Percentiles rank a stretch among this genome's conserved stretches.
phyloP scores from a whole-genome alignment of 495 filamentous ascomycete genomes.

The Penicillium robsamsonii region DNA sequence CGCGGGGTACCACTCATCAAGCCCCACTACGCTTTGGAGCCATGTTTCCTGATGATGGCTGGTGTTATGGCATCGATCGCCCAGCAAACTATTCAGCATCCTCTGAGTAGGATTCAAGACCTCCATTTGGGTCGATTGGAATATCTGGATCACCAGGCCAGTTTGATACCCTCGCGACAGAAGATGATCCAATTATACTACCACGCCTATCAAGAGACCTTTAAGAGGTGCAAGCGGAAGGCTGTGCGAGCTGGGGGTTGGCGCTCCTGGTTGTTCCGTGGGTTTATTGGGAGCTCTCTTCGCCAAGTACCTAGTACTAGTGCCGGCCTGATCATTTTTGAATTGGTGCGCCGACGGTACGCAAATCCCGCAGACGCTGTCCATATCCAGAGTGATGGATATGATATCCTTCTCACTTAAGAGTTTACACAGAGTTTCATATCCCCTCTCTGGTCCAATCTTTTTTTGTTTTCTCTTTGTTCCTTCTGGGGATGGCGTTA shows the following conservation, averaged over 20 bases:
- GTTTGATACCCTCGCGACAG: slow-evolving; percentile 40
- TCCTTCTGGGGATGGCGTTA: not conserved
- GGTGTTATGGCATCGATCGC: slow-evolving; percentile 72
- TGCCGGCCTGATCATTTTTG: slow-evolving; percentile 86
- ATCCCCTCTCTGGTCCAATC: not conserved
- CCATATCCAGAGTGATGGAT: slow-evolving; percentile 63
- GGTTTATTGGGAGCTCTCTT: slow-evolving; percentile 71
- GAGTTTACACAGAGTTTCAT: not conserved
- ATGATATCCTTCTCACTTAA: slow-evolving; percentile 65
- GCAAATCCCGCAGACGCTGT: slow-evolving; percentile 64
- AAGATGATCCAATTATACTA: slow-evolving; percentile 66
- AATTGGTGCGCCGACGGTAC: slow-evolving; percentile 79
- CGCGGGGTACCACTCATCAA: slow-evolving; percentile 57
- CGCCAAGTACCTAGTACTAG: slow-evolving; percentile 85
- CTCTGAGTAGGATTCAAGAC: slow-evolving; percentile 69
- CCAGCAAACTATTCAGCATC: slow-evolving; percentile 79
- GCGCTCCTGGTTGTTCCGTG: slow-evolving; percentile 70
- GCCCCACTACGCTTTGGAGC: slow-evolving; percentile 84
- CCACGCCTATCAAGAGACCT: slow-evolving; percentile 73
- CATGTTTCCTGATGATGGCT: slow-evolving; percentile 73
- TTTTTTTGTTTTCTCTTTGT: not conserved
- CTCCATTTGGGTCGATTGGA: slow-evolving; percentile 78
- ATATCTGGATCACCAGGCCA: slow-evolving; percentile 66
- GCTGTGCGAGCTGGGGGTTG: slow-evolving; percentile 63
- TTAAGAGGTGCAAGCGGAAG: slow-evolving; percentile 62